Evolutionary conservation across 768 basidiomycete species (phyloP), one percentile per base, ranked within the genome.

Genomic region (Boletus rex-veris): DNA sequence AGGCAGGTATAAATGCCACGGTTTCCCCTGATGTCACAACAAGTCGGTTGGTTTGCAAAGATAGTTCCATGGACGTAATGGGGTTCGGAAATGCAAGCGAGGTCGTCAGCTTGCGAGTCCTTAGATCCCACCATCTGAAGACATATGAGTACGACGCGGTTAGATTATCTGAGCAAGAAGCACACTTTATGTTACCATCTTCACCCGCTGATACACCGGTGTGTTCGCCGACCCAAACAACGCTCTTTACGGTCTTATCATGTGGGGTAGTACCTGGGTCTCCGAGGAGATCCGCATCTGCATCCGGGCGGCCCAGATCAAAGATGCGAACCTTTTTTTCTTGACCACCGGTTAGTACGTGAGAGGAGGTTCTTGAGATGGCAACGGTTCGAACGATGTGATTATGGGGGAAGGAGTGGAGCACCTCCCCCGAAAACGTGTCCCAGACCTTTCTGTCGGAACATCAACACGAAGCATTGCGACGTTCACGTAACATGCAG

Each of bases 341-440:
- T 74, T 98, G 90, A 1, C 96, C 96, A 48, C 95, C 96, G 19
- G 90, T 92, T 54, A 96, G 78, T 54, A 95, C 79, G 69, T 84
- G 86, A 5, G 80, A 76, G 19, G 80, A 72, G 45, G 74, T 73
- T 7, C 90, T 85, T 28, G 92, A 91, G 60, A 97, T 73, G 19
- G 94, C 94, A 50, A 98, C 92, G 44, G 87, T 93, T 61, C 95
- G 90, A 64, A 99, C 97, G 67, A 99, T 99, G 74, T 98, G 97
- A 66, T 94, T 90, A 72, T 99, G 97, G 12, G 93, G 88, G 68
- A 98, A 96, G n/a, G 96, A 97, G 63, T 97, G 91, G 37, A 98
- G 77, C 30, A 79, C 71, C n/a, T 83, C 77, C 54, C 97, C 97
- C 21, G 86, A 84, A 69, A 88, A 94, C 6, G 94, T 91, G 73